A percentile compares a stretch with the other conserved stretches of the same genome.
Conservation (phyloP, 805 yeast genomes). For the Saccharomyces kudriavzevii region DNA sequence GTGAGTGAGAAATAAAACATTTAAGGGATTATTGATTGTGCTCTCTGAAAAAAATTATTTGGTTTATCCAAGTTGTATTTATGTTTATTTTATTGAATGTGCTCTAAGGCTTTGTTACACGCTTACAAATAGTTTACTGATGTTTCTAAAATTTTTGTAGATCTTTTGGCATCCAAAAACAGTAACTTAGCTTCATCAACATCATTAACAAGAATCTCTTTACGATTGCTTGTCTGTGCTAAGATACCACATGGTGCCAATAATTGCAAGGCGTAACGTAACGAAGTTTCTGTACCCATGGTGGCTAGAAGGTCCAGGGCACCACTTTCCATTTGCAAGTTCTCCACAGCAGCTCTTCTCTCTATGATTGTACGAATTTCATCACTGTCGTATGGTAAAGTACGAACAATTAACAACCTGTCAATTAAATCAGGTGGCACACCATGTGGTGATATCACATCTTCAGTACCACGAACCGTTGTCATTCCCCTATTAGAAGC, state of each 20-base stretch:
- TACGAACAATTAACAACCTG: conserved; percentile 82
- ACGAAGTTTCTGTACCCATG: conserved; percentile 68
- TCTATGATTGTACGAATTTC: conserved; percentile 78
- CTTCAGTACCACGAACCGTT: conserved; percentile 84
- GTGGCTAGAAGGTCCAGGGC: conserved; percentile 69
- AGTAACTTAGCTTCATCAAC: conserved; percentile 75
- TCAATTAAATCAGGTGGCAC: conserved; percentile 92
- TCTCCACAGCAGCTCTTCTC: conserved; percentile 75
- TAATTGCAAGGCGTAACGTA: conserved; percentile 87
- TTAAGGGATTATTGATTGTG: too few species aligned
- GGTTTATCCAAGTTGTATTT: neutral
- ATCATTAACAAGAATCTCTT: conserved; percentile 59
- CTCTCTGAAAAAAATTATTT: neutral
- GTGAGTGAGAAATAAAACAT: neutral
- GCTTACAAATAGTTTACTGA: conserved; percentile 29
- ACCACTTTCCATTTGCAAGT: conserved; percentile 51
- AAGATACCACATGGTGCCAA: conserved; percentile 85
- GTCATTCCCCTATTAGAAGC: conserved; percentile 96
- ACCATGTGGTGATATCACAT: conserved; percentile 85
- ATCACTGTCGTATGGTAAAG: conserved; percentile 76
- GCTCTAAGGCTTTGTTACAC: neutral
- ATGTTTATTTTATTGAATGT: neutral
- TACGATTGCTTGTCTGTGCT: conserved; percentile 63
- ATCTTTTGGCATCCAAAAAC: conserved; percentile 80
- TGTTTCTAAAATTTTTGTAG: conserved; percentile 54